Evolutionary conservation across 2,329 filamentous ascomycete genomes (phyloP).

Genomic region (Clarireedia hainanense): DNA sequence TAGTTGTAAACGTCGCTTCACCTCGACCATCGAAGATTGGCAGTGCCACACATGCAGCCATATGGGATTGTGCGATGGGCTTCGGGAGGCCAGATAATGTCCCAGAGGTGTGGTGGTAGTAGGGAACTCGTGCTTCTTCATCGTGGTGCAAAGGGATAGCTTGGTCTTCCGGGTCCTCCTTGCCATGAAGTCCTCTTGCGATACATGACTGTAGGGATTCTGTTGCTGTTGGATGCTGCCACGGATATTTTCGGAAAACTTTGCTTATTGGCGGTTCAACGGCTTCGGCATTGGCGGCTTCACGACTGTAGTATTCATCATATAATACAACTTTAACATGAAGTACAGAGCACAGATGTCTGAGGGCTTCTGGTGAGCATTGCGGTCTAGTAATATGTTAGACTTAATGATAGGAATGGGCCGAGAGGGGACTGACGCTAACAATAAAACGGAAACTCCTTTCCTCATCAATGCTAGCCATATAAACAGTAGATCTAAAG

Average conservation of each 20-base stretch:
- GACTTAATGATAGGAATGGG: neutral
- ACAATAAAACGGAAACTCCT: neutral
- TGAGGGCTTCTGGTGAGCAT: neutral
- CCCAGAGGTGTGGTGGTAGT: conserved; percentile 49
- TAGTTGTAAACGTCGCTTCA: conserved; percentile 53
- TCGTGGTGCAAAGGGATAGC: neutral
- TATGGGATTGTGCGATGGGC: conserved; percentile 51
- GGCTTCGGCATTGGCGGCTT: neutral
- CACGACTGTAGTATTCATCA: neutral
- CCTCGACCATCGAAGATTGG: conserved; percentile 30
- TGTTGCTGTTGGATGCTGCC: neutral
- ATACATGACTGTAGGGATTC: neutral
- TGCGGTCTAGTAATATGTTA: neutral
- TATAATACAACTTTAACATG: neutral
- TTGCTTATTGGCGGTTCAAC: neutral
- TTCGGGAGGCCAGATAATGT: conserved; percentile 58
- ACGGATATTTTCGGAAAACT: neutral
- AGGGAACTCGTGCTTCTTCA: neutral
- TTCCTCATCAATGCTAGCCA: conserved; percentile 4
- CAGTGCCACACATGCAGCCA: conserved; percentile 45
- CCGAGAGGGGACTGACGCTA: neutral
- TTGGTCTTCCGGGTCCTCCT: neutral
- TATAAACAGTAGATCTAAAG: neutral
- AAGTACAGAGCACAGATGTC: neutral
- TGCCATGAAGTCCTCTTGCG: neutral